Base-by-base conservation (phyloP, 2,329 filamentous ascomycete species). In the Microdochium trichocladiopsis region DNA sequence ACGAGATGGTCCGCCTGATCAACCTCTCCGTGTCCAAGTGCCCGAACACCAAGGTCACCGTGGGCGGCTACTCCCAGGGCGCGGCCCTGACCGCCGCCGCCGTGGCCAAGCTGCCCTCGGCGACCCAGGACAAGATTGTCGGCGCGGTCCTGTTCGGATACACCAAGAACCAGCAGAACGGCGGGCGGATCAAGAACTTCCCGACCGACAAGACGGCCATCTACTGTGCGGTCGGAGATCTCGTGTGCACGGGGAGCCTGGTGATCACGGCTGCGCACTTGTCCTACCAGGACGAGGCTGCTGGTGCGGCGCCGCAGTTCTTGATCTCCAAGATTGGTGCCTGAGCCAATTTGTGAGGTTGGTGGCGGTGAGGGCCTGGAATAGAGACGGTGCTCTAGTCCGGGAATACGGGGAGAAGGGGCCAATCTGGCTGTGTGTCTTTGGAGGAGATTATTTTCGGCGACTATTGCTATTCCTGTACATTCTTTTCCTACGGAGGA, bases 171-270 rank as follows among this genome's bases (percentile, higher is more conserved):
- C 50, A 49, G 49, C 65, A 72, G 50, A 67, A 71, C 55, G 58
- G 63, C 22, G 68, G 63, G 18, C 63, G 63, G 49, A 70, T 72
- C 51, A 56, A 56, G 28, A 63, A 65, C 41, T 72, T 64, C 57
- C 64, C 67, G 21, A 48, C 56, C 16, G 63, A 66, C 49, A 64
- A 67, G 58, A 70, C 67, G 49, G 63, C 68, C 37, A 67, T 72
- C 56, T 71, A 72, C 61, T 73, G 71, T 62, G 71, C 70, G 55
- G 14, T 52, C 8, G 68, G 69, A 49, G 71, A 73, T 53, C 59
- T 62, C 25, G 63, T 72, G 50, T 73, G 71, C 60, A 54, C 52
- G 2, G 68, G 69, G 48, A 65, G 59, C 1, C 61, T 73, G 11
- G 60, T 58, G 23, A 63, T 71, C 14, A 64, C 63, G 37, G 60